These are phyloP conservation scores for Lasiodiplodia theobromae DNA, from an alignment of 2,329 filamentous ascomycete species.

Conservation along the genomic window DNA sequence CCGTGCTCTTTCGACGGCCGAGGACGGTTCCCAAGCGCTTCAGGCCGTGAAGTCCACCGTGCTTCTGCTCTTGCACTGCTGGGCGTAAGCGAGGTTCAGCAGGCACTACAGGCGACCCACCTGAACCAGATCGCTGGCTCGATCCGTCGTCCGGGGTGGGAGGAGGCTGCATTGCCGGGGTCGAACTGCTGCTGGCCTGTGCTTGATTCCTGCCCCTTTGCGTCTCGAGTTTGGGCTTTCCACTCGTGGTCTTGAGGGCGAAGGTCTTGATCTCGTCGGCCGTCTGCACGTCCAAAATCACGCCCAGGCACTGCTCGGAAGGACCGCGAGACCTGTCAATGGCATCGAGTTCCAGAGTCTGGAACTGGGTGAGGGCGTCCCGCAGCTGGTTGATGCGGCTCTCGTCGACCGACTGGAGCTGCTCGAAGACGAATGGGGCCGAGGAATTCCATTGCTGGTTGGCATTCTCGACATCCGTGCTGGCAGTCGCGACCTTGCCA, in stretches of 20 bases:
- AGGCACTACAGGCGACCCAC: constrained; percentile 40
- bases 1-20: constrained; percentile 40
- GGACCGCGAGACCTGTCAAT: constrained; percentile 77
- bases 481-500: constrained; percentile 78
- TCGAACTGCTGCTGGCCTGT: constrained; percentile 12
- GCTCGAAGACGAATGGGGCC: constrained; percentile 93
- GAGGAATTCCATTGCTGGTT: constrained; percentile 90
- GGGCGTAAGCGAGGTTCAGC: constrained; percentile 27
- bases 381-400: constrained; percentile 86
- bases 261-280: constrained; percentile 85
- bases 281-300: constrained; percentile 85
- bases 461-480: constrained; percentile 77
- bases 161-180: constrained; percentile 33
- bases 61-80: constrained; percentile 43
- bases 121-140: constrained; percentile 62
- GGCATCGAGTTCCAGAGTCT: constrained; percentile 90
- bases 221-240: constrained; percentile 43
- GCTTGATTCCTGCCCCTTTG: constrained; percentile 38
- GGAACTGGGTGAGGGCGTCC: constrained; percentile 88
- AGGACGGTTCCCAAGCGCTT: constrained; percentile 52
- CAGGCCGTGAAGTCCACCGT: constrained; percentile 42
- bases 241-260: constrained; percentile 53
- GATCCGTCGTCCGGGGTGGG: constrained; percentile 59
- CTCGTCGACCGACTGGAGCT: constrained; percentile 89
- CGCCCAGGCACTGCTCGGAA: constrained; percentile 80